Conservation (phyloP, 2,329 filamentous ascomycete genomes). For the Venturia effusa region DNA sequence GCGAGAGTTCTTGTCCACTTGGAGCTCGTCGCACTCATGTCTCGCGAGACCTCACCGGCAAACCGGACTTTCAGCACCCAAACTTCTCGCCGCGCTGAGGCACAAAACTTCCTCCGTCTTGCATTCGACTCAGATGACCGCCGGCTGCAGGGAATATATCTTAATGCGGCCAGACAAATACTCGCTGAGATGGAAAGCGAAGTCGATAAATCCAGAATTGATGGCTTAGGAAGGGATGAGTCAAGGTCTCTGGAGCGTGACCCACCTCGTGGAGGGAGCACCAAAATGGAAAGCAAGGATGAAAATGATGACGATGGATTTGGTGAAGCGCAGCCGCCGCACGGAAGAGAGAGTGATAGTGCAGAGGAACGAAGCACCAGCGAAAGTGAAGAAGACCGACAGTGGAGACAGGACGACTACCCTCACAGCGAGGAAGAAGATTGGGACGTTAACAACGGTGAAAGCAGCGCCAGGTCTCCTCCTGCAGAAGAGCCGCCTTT, state of each 20-base stretch:
- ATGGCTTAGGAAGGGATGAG: not conserved
- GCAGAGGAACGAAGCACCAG: not conserved
- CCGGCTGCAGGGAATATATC: not conserved
- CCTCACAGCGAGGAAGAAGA: not conserved
- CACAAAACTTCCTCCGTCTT: not conserved
- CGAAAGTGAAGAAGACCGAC: not conserved
- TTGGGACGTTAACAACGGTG: not conserved
- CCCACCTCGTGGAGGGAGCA: too few species aligned
- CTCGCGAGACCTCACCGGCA: not conserved
- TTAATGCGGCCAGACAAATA: not conserved
- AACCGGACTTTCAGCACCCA: not conserved
- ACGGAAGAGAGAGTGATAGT: not conserved
- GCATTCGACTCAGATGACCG: conserved; percentile 1
- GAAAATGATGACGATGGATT: not conserved
- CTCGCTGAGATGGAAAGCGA: not conserved
- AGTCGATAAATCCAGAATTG: not conserved
- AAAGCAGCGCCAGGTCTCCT: not conserved
- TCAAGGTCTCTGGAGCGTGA: not conserved
- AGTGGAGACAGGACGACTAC: not conserved
- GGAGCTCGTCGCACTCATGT: not conserved
- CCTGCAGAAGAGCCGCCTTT: not conserved
- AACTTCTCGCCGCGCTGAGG: not conserved
- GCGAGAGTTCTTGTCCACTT: not conserved
- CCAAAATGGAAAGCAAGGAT: not conserved
- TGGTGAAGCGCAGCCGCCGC: not conserved